phyloP scores from a whole-genome alignment of 352 stramenopile species.

The Pythium aristosporum region DNA sequence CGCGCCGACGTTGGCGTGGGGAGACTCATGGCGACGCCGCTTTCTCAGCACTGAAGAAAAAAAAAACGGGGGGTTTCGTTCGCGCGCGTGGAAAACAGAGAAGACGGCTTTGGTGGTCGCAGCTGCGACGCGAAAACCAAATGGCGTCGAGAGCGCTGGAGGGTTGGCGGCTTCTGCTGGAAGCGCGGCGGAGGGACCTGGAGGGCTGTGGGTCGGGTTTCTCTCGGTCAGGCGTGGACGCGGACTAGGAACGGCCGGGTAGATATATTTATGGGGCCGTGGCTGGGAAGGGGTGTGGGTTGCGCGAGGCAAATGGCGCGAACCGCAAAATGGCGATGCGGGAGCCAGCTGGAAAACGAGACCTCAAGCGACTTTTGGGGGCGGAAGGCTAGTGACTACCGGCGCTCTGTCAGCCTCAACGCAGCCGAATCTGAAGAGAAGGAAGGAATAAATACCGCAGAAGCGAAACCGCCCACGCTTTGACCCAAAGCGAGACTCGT shows the following conservation, averaged over 20 bases:
- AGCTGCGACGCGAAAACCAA: constrained; percentile 13
- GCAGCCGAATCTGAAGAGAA: constrained; percentile 3
- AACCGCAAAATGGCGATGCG: not conserved
- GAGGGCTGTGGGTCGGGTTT: constrained; percentile 1
- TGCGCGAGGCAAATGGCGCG: not conserved
- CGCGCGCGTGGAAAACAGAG: not conserved
- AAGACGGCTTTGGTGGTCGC: not conserved
- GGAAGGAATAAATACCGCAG: not conserved
- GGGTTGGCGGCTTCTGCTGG: not conserved
- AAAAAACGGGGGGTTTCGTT: not conserved
- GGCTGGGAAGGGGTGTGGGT: not conserved
- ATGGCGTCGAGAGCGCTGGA: constrained; percentile 3
- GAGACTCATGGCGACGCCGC: not conserved
- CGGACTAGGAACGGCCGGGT: not conserved
- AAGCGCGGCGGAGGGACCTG: not conserved
- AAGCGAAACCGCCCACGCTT: not conserved
- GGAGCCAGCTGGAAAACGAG: not conserved
- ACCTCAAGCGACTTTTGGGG: not conserved
- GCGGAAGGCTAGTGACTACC: constrained; percentile 1
- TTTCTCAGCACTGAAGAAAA: not conserved
- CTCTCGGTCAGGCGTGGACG: not conserved
- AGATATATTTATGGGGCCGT: constrained; percentile 6
- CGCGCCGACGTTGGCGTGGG: constrained; percentile 29
- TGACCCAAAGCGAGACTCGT: not conserved
- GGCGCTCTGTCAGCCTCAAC: not conserved